Conservation (phyloP, 202 grass and related monocot genomes). For the Schoenoplectus tabernaemontani region DNA sequence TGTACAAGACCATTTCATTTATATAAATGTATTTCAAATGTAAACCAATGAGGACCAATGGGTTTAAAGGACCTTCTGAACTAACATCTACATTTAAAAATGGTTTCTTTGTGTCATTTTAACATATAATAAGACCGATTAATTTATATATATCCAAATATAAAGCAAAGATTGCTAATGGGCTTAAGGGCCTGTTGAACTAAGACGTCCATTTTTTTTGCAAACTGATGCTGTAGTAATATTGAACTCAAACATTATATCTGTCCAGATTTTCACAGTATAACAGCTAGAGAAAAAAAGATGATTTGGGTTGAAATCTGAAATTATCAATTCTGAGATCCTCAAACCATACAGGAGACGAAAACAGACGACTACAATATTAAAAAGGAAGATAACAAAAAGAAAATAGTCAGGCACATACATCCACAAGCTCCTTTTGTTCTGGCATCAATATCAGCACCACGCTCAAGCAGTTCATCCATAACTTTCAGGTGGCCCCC, state of each 20-base stretch:
- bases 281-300: background rate
- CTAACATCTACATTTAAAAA: background rate
- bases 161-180: background rate
- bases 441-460: constrained; percentile 92
- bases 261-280: background rate
- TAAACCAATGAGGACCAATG: background rate
- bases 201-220: background rate
- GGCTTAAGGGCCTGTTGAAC: background rate
- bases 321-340: background rate
- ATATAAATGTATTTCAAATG: background rate
- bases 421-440: constrained; percentile 95
- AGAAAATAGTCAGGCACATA: constrained; percentile 35
- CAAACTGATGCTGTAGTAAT: background rate
- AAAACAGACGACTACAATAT: background rate
- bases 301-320: background rate
- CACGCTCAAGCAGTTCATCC: constrained; percentile 86
- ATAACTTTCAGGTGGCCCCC: constrained; percentile 83
- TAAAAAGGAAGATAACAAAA: background rate
- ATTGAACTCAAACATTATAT: background rate
- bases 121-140: background rate
- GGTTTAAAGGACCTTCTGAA: background rate
- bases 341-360: background rate
- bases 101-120: background rate
- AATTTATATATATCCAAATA: background rate
- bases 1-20: background rate